These are phyloP conservation scores for Alternaria sp. DNA, from an alignment of 2,329 filamentous ascomycete species.

Conservation along the genomic window DNA sequence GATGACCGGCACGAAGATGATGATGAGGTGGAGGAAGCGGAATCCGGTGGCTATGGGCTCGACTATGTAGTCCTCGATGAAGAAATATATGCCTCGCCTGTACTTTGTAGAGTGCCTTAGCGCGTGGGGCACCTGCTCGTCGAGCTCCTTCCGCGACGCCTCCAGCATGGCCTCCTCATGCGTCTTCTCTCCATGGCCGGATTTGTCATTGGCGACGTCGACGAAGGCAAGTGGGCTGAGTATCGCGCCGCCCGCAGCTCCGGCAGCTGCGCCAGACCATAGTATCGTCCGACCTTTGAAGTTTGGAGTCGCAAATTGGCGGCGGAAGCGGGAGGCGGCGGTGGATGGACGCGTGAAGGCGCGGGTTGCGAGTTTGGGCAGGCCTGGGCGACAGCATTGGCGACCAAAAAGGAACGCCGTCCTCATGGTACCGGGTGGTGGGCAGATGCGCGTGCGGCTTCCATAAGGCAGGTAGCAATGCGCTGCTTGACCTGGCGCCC, in stretches of 20 bases:
- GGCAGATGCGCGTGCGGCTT: constrained; percentile 24
- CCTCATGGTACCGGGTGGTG: constrained; percentile 54
- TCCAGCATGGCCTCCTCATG: constrained; percentile 87
- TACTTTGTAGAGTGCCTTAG: constrained; percentile 65
- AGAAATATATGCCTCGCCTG: constrained; percentile 66
- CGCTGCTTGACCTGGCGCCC: constrained; percentile 1
- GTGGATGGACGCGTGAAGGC: constrained; percentile 32
- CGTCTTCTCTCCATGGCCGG: constrained; percentile 63
- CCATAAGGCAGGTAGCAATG: constrained; percentile 28
- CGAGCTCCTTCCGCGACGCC: constrained; percentile 77
- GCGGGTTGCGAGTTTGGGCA: constrained; percentile 26
- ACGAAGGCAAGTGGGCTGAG: constrained; percentile 66
- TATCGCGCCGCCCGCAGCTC: constrained; percentile 31
- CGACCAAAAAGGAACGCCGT: constrained; percentile 56
- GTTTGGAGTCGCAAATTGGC: constrained; percentile 43
- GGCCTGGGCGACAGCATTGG: constrained; percentile 55
- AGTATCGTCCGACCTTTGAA: constrained; percentile 40
- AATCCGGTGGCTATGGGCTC: constrained; percentile 87
- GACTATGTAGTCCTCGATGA: constrained; percentile 73
- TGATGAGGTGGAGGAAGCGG: constrained; percentile 83
- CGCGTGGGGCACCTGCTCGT: constrained; percentile 69
- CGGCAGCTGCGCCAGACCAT: constrained; percentile 39
- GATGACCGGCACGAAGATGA: constrained; percentile 92
- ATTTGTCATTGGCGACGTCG: constrained; percentile 60
- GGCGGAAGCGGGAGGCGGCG: constrained; percentile 37